Base-by-base conservation (phyloP, 306 rosid genomes). In the Oemleria cerasiformis region DNA sequence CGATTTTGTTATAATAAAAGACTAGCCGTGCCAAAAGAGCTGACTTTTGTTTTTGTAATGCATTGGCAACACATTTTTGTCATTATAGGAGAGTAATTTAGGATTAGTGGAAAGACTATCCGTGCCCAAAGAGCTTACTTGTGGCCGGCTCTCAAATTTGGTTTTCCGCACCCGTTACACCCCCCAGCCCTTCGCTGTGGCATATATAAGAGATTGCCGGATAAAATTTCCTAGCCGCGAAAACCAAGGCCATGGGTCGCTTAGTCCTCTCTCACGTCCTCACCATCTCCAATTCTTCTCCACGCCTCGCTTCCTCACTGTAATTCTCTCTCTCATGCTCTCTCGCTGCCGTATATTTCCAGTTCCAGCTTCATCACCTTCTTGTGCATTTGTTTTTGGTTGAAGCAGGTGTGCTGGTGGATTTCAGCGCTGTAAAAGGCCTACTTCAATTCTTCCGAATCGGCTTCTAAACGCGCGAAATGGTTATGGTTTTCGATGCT, bases 181-280 rank as follows among this genome's bases (percentile, higher is more conserved):
- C 4, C 39, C 0, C 9, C 7, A 12, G 9, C 40, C 0, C 40
- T 57, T 25, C 17, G 9, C n/a, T 25, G 40, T 57, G 20, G 48
- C 72, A 62, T 7, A 17, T 30, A 23, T 12, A 63, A 40, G 39
- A 8, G 3, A 13, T 2, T 8, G 51, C 4, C 41, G 65, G 62
- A 63, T 74, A 74, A 30, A 30, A 17, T 58, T 10, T 10, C 51
- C 4, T 4, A 69, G 59, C 47, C 75, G 61, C 60, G 41, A 64
- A 56, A 41, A 25, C 30, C 30, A 6, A 62, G 65, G 70, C 49
- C 71, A 88, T 88, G 94, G 78, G 94, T 72, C 78, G 84, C 61
- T 60, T 85, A 3, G 73, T 77, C 68, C 75, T 87, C 73, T 81
- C 87, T 11, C 82, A 85, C 61, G 77, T 83, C 72, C 75, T 83